phyloP scores from a whole-genome alignment of 2,329 filamentous ascomycete species.

The Xylariales sp. region DNA sequence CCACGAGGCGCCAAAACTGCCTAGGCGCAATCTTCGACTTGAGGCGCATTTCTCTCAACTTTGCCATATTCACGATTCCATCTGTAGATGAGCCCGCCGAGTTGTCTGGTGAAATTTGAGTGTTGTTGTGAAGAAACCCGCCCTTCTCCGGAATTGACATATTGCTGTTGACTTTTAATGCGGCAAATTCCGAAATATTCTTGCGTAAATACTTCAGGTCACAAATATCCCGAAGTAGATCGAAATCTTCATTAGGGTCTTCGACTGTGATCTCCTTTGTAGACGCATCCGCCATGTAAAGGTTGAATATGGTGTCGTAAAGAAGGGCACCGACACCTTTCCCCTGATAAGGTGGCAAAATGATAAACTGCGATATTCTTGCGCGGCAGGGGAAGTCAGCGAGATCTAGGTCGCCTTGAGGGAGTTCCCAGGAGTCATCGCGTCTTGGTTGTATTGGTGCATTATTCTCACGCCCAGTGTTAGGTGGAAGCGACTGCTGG shows the following conservation, averaged over 20 bases:
- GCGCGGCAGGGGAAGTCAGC: slow-evolving; percentile 78
- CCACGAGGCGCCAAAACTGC: slow-evolving; percentile 80
- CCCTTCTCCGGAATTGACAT: slow-evolving; percentile 63
- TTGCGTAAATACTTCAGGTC: slow-evolving; percentile 75
- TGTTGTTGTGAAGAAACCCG: slow-evolving; percentile 46
- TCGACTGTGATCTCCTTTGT: slow-evolving; percentile 91
- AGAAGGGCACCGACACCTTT: slow-evolving; percentile 82
- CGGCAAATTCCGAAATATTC: slow-evolving; percentile 66
- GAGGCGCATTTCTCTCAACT: slow-evolving; percentile 67
- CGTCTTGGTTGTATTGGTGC: slow-evolving; percentile 39
- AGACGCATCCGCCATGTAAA: slow-evolving; percentile 73
- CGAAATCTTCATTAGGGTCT: slow-evolving; percentile 89
- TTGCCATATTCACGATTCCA: slow-evolving; percentile 66
- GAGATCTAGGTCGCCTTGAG: slow-evolving; percentile 58
- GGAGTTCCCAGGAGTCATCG: slow-evolving; percentile 57
- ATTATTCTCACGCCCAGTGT: slow-evolving; percentile 49
- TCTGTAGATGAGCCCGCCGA: slow-evolving; percentile 48
- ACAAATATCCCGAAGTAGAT: slow-evolving; percentile 80
- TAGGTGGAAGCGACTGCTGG: slow-evolving; percentile 59
- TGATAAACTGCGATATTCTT: slow-evolving; percentile 91
- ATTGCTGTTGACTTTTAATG: slow-evolving; percentile 65
- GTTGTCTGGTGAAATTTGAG: slow-evolving; percentile 44
- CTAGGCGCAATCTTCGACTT: slow-evolving; percentile 78
- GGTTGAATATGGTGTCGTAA: slow-evolving; percentile 81
- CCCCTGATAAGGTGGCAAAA: slow-evolving; percentile 87